These are phyloP conservation scores for Hyaloraphidium curvatum DNA, from an alignment of 192 early-diverging fungal genomes.

Conservation along the genomic window DNA sequence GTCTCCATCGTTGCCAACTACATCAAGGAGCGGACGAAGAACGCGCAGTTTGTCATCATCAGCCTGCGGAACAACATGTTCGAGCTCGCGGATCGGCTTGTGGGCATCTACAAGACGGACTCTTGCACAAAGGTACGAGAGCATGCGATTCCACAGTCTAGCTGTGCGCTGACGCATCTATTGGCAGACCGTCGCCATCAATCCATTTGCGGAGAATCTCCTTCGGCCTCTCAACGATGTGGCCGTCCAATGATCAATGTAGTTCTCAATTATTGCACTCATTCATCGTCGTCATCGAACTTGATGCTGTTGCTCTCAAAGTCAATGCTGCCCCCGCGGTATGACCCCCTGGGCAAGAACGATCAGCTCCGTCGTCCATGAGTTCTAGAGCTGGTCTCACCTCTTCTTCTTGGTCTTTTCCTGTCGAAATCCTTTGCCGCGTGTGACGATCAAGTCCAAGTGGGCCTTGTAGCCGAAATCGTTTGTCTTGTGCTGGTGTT, in stretches of 20 bases:
- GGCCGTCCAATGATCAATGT: too few species aligned
- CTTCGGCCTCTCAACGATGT: too few species aligned
- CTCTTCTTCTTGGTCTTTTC: slow-evolving; percentile 74
- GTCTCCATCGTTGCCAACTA: slow-evolving; percentile 98
- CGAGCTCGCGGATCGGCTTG: slow-evolving; percentile 92
- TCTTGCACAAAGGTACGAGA: slow-evolving; percentile 77
- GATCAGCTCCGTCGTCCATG: too few species aligned
- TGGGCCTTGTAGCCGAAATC: slow-evolving; percentile 83
- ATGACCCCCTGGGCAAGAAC: too few species aligned
- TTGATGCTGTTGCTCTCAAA: neutral
- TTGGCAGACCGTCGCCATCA: too few species aligned
- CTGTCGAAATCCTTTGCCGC: slow-evolving; percentile 79
- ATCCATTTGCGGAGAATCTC: too few species aligned
- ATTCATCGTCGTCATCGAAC: neutral
- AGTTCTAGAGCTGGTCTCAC: too few species aligned
- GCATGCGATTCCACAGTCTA: too few species aligned
- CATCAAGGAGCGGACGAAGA: slow-evolving; percentile 89
- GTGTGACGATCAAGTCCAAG: slow-evolving; percentile 69
- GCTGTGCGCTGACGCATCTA: too few species aligned
- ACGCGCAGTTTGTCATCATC: slow-evolving; percentile 98
- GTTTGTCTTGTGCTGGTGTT: neutral
- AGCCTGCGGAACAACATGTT: slow-evolving; percentile 99
- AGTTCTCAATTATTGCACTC: too few species aligned
- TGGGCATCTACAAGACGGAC: slow-evolving; percentile 96
- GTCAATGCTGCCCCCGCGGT: neutral